Evolutionary conservation across 257 asterid genomes (phyloP), one percentile per base, ranked within the genome.

Genomic region (Ophiorrhiza pumila): DNA sequence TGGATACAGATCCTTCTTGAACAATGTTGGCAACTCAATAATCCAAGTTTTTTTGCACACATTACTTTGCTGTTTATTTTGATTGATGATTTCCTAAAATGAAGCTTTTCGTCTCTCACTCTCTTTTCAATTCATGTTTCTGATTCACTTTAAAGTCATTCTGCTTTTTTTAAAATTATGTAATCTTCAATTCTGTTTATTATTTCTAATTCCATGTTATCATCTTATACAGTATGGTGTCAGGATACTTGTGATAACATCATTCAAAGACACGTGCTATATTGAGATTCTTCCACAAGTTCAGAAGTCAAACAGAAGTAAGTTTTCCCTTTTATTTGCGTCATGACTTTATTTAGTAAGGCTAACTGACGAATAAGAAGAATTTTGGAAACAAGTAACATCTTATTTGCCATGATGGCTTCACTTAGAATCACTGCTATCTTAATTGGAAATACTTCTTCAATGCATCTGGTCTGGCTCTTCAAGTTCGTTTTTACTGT

Each of bases 211-310:
- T 20, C 15, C 29, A 1, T 50, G 10, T 39, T 18, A 12, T 10
- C 13, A 39, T 58, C 37, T 68, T 46, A 68, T 82, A 77, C 89
- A 94, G 98, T 94, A 80, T 71, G 99, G 99, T 56, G 66, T 90
- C 77, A 91, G 87, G 90, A 85, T 94, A 67, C 84, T 90, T 77
- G 86, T 94, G 69, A 72, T 94, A 53, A 94, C 99, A 11, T 94
- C 99, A 31, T 94, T 86, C 82, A 94, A 87, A 85, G 97, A 94
- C 75, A 90, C 99, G 3, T 94, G 97, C 84, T 94, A 90, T 76
- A 91, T 91, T 64, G 99, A 94, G 87, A 88, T 94, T 77, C 87
- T 91, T 77, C 99, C 97, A 37, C 88, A 86, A 67, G 72, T 62
- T 69, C 89, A 78, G 81, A 90, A 85, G 84, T 86, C 99, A 52